Evolutionary conservation across 2,329 filamentous ascomycete genomes (phyloP).

Genomic region (Aspergillus oerlinghausenensis): DNA sequence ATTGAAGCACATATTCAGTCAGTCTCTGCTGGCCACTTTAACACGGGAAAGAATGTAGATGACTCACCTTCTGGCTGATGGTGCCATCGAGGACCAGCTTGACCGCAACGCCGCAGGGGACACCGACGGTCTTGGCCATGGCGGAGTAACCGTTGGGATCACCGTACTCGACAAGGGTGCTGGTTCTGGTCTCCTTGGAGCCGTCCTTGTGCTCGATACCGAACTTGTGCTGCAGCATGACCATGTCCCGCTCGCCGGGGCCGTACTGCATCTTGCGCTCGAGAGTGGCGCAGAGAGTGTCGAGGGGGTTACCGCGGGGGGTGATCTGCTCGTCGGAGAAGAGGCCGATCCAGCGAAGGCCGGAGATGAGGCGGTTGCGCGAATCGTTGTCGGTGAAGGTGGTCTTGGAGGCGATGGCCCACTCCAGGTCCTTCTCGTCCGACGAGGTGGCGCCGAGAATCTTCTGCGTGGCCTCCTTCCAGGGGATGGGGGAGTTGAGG

Average conservation of each 20-base stretch:
- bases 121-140: conserved; percentile 79
- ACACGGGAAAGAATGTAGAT: not conserved
- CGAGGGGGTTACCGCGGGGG: conserved; percentile 73
- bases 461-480: conserved; percentile 80
- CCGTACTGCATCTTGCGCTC: conserved; percentile 90
- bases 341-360: conserved; percentile 65
- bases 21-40: not conserved
- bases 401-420: conserved; percentile 70
- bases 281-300: conserved; percentile 83
- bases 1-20: not conserved
- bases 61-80: conserved; percentile 55
- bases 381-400: conserved; percentile 65
- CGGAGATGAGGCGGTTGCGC: conserved; percentile 64
- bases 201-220: conserved; percentile 80
- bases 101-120: conserved; percentile 70
- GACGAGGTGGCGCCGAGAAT: conserved; percentile 66
- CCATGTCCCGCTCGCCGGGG: conserved; percentile 76
- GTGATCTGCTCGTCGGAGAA: conserved; percentile 66
- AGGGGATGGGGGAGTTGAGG: conserved; percentile 65
- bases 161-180: conserved; percentile 79
- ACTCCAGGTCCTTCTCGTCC: conserved; percentile 64
- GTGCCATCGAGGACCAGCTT: conserved; percentile 73
- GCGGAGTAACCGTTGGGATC: conserved; percentile 71
- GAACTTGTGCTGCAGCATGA: conserved; percentile 63
- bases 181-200: conserved; percentile 69